A percentile compares a stretch with the other conserved stretches of the same genome.
Conservation (phyloP, 2,329 filamentous ascomycete species). For the Cephalotrichum gorgonifer region DNA sequence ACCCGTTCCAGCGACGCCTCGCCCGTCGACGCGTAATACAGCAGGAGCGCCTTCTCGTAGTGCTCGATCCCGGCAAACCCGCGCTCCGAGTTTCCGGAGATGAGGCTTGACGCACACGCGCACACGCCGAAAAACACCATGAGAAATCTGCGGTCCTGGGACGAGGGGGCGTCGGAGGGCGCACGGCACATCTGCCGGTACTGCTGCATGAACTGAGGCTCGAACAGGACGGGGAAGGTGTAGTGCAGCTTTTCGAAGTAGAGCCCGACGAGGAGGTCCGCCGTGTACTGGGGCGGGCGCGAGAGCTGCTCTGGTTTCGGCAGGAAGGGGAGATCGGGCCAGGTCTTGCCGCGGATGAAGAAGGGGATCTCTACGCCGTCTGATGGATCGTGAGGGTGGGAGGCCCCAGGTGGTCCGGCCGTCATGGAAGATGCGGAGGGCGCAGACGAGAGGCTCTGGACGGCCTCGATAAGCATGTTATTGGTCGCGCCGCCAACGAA, state of each 20-base stretch:
- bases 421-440: not conserved
- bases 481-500: conserved; percentile 16
- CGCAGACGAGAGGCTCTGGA: conserved; percentile 12
- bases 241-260: conserved; percentile 19
- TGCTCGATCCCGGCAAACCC: conserved; percentile 13
- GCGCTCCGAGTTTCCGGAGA: conserved; percentile 8
- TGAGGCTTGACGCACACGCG: conserved; percentile 16
- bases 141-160: conserved; percentile 13
- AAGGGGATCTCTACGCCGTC: conserved; percentile 13
- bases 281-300: conserved; percentile 16
- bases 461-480: conserved; percentile 17
- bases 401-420: not conserved
- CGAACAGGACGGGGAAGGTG: conserved; percentile 16
- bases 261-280: conserved; percentile 15
- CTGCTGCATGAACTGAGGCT: conserved; percentile 15
- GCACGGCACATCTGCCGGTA: conserved; percentile 11
- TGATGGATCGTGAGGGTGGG: conserved; percentile 5
- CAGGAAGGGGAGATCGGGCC: conserved; percentile 16
- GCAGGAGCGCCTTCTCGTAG: conserved; percentile 14
- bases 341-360: conserved; percentile 15
- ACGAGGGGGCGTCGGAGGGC: not conserved
- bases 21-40: conserved; percentile 14
- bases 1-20: conserved; percentile 16
- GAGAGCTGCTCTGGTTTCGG: conserved; percentile 14
- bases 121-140: conserved; percentile 19